Base-by-base conservation (phyloP, 768 basidiomycete species). In the Termitomyces sp. region DNA sequence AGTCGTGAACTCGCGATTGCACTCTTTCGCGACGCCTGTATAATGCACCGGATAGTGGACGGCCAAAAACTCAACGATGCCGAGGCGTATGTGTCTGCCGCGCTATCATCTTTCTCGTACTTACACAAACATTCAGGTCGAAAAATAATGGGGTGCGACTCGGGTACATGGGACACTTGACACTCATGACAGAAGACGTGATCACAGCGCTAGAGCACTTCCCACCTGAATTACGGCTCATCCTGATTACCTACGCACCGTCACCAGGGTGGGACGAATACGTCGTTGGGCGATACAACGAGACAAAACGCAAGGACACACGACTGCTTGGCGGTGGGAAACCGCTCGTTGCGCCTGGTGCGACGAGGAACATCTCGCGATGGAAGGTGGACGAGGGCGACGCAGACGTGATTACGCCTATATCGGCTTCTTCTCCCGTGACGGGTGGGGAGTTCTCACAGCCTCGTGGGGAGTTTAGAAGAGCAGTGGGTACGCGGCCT, bases 91-190 rank as follows among this genome's bases (percentile, higher is more conserved):
- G 79, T 68, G 40, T 31, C 49, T 49, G 56, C 14, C 45, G 19
- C 50, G 42, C 56, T 40, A 14, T 43, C 40, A 31, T n/a, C 31
- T 19, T 17, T 23, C 23, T 34, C 7, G 23, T 9, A 29, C 49
- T 55, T 31, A 50, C 5, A 21, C 14, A 37, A 51, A 31, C 52
- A 9, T 58, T 21, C 65, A 90, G 89, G 61, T 69, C 82, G 42
- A 86, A 87, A 69, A 85, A 87, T 9, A 89, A 90, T 64, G 85
- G 89, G 21, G 81, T 89, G 35, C 85, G 95, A 29, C 71, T 96
- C 42, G 95, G 95, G 3, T 96, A 92, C 73, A 98, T 98, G 96
- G 96, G 96, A 0, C 95, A 99, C 69, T 81, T 98, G 16, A 91
- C 90, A 12, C 84, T 98, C 62, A 93, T 99, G 63, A 88, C 95